Evolutionary conservation across 148 eudicot genomes (phyloP).

Genomic region (Beta vulgaris): DNA sequence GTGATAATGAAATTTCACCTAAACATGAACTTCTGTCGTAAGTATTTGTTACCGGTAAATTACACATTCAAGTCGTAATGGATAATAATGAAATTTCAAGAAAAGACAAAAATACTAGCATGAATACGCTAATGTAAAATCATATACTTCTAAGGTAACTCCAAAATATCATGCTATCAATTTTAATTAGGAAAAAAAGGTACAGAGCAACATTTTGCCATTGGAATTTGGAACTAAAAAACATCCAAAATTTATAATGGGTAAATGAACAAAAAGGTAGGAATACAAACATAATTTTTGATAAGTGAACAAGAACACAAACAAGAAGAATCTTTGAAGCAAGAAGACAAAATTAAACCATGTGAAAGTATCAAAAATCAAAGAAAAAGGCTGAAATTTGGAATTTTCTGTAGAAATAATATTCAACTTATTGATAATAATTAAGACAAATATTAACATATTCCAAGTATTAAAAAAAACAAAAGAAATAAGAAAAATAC

Average conservation of each 20-base stretch:
- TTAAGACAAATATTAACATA: background rate
- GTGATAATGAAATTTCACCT: too few species aligned
- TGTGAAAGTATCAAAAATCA: background rate
- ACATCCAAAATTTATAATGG: background rate
- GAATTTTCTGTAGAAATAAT: background rate
- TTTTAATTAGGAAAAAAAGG: too few species aligned
- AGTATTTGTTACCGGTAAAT: too few species aligned
- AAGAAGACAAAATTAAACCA: background rate
- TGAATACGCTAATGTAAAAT: too few species aligned
- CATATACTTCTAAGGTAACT: too few species aligned
- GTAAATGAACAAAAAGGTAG: background rate
- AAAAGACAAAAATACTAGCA: too few species aligned
- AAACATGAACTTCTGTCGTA: too few species aligned
- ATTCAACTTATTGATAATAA: too few species aligned
- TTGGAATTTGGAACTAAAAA: background rate
- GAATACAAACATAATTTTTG: background rate
- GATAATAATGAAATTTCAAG: too few species aligned
- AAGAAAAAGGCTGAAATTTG: background rate
- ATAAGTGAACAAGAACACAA: background rate
- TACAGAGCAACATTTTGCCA: background rate
- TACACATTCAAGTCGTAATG: too few species aligned
- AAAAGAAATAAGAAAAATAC: conserved; percentile 20
- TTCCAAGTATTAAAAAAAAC: background rate
- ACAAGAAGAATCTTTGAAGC: background rate
- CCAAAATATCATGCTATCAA: too few species aligned